A percentile compares a stretch with the other conserved stretches of the same genome.
Conservation (phyloP, 306 rosid genomes). For the Sechiopsis laciniata region DNA sequence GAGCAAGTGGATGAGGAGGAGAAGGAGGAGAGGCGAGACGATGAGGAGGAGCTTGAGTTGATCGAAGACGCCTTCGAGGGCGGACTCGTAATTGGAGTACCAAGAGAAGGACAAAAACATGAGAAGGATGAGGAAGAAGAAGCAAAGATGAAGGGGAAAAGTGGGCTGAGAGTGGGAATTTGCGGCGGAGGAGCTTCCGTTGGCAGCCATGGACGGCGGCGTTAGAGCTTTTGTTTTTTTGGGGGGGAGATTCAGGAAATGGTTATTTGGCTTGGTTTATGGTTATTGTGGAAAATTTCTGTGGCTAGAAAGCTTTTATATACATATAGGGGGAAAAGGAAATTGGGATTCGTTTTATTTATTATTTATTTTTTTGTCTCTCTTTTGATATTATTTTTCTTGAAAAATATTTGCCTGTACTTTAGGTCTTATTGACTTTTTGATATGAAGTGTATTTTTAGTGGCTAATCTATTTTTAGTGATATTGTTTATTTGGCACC, state of each 20-base stretch:
- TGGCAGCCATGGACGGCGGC: not conserved
- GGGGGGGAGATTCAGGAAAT: not conserved
- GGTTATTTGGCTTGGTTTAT: not conserved
- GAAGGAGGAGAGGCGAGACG: slow-evolving; percentile 50
- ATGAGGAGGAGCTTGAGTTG: slow-evolving; percentile 53
- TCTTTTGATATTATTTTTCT: too few species aligned
- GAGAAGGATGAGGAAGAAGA: slow-evolving; percentile 48
- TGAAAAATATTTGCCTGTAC: too few species aligned
- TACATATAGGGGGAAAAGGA: too few species aligned
- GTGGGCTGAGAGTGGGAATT: slow-evolving; percentile 32
- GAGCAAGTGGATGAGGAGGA: slow-evolving; percentile 46
- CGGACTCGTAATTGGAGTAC: slow-evolving; percentile 55
- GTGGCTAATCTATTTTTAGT: too few species aligned
- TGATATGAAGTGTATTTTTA: too few species aligned
- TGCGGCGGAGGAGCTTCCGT: not conserved
- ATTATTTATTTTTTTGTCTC: too few species aligned
- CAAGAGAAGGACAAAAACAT: slow-evolving; percentile 54
- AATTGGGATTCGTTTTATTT: too few species aligned
- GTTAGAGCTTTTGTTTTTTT: not conserved
- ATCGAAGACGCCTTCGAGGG: slow-evolving; percentile 47
- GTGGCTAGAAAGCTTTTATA: not conserved
- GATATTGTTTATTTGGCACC: too few species aligned
- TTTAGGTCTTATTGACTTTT: too few species aligned
- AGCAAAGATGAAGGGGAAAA: slow-evolving; percentile 50
- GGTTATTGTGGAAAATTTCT: not conserved